Percentiles rank a stretch among this genome's conserved stretches.
phyloP scores from a whole-genome alignment of 2,329 filamentous ascomycete species.

The Plectosphaerella plurivora region DNA sequence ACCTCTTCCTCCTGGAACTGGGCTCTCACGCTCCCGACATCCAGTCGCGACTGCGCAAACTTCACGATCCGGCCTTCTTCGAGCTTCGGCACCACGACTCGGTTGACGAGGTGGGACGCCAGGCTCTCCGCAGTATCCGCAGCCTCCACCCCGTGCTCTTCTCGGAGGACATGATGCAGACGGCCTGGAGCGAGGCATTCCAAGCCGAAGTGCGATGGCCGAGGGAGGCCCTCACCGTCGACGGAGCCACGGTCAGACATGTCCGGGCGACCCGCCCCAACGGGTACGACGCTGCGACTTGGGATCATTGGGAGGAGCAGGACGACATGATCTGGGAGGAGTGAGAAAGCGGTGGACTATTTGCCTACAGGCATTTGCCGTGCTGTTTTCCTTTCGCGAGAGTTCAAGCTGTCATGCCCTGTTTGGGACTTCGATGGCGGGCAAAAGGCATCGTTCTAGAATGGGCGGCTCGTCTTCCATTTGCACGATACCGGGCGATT shows the following conservation, averaged over 20 bases:
- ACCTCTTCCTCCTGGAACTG: constrained; percentile 27
- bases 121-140: constrained; percentile 48
- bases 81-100: constrained; percentile 50
- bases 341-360: neutral
- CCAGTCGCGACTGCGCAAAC: constrained; percentile 40
- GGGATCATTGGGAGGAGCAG: constrained; percentile 45
- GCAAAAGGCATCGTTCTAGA: neutral
- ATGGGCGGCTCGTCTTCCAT: neutral
- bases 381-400: neutral
- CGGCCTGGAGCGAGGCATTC: constrained; percentile 23
- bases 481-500: neutral
- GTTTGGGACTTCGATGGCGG: neutral
- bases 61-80: constrained; percentile 48
- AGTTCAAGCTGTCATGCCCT: neutral
- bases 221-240: constrained; percentile 28
- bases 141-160: constrained; percentile 27
- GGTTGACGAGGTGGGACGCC: constrained; percentile 53
- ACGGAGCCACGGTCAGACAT: constrained; percentile 33
- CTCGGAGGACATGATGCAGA: constrained; percentile 20
- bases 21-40: constrained; percentile 43
- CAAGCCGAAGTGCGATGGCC: constrained; percentile 31
- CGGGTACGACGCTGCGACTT: constrained; percentile 49
- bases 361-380: neutral
- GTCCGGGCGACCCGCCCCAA: constrained; percentile 30
- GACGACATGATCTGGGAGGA: constrained; percentile 16